Conservation (phyloP, 352 stramenopile genomes). For the Phytophthora macrochlamydospora region DNA sequence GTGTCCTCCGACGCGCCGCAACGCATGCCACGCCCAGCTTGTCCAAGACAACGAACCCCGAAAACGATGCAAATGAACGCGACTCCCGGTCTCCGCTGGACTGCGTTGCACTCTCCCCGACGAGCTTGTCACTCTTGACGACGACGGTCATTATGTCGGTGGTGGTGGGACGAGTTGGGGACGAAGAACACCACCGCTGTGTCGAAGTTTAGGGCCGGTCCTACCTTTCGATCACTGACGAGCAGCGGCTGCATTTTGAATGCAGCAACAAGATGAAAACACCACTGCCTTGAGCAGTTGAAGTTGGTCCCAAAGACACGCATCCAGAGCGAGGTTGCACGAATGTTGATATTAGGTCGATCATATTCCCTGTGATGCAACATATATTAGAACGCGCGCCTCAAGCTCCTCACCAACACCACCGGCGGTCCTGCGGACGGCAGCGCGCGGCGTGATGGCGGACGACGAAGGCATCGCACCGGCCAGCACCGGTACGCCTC, state of each 20-base stretch:
- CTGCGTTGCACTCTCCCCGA: neutral
- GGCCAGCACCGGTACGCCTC: conserved; percentile 36
- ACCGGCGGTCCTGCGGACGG: neutral
- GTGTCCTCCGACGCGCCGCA: neutral
- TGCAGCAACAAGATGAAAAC: neutral
- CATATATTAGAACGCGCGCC: too few species aligned
- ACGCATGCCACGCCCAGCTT: neutral
- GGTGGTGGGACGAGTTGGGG: neutral
- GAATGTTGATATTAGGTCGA: neutral
- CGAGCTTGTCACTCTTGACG: neutral
- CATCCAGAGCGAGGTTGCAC: neutral
- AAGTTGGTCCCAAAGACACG: neutral
- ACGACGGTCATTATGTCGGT: neutral
- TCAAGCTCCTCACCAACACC: neutral
- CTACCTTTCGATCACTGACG: neutral
- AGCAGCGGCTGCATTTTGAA: neutral
- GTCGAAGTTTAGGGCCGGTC: neutral
- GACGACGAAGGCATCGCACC: conserved; percentile 34
- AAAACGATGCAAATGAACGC: neutral
- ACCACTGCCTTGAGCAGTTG: neutral
- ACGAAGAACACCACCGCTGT: neutral
- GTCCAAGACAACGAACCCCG: neutral
- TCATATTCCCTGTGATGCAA: too few species aligned
- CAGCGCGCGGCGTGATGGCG: conserved; percentile 22
- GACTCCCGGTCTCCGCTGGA: neutral